Base-by-base conservation (phyloP, 805 yeast species). In the Starmerella kuoi region DNA sequence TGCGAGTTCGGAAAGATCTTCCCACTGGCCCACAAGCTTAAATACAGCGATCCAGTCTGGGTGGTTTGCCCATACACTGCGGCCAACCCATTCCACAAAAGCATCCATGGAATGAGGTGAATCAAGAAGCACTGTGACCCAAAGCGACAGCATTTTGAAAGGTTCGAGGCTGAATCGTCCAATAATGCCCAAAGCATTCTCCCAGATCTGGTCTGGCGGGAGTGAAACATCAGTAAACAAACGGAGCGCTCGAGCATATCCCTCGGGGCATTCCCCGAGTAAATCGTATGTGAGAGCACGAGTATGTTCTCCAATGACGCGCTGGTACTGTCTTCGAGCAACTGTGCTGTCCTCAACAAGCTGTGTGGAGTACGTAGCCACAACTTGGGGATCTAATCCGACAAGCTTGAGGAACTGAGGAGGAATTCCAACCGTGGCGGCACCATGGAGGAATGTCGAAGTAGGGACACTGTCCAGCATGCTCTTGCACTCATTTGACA, bases 131-230 rank as follows among this genome's bases (percentile, higher is more conserved):
- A 34, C 31, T 20, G 28, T 28, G 24, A 47, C 17, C 23, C 20
- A 35, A 22, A 45, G n/a, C 8, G 38, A 6, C 33, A 48, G 19
- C 22, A 30, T 47, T 6, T 38, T 37, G 34, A 48, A 48, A 22
- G 51, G 51, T 27, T 48, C 51, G 2, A 48, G 33, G 7, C 19
- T 8, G 35, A 21, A 43, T 22, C 14, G 12, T 12, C 51, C 51
- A 9, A 40, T 21, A 9, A 48, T 21, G n/a, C 9, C 26, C 17
- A 38, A 17, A 2, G 41, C 46, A 1, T 17, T 15, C 11, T 18
- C 14, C 45, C 46, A 40, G 18, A 18, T 21, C 20, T 8, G n/a
- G 12, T 17, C 18, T 12, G 12, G n/a, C 20, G 20, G 38, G 33
- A 35, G 31, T 11, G 28, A 25, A 25, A 25, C 12, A 14, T 25